These are phyloP conservation scores for Apiotrichum gamsii DNA, from an alignment of 1,284 basidiomycete species.

Conservation along the genomic window DNA sequence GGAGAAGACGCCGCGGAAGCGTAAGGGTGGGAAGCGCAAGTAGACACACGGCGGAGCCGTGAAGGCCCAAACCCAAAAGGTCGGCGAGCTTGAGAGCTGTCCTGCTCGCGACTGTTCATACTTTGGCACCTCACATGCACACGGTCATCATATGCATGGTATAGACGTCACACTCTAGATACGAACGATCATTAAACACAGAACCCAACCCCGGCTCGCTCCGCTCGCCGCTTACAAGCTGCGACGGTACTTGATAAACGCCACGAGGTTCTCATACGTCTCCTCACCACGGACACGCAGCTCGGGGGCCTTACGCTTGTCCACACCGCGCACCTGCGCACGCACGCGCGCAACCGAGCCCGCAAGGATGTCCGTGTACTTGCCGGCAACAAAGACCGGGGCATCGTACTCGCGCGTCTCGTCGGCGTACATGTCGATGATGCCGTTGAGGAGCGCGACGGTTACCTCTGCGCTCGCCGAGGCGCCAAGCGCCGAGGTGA, in stretches of 20 bases:
- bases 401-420: conserved; percentile 74
- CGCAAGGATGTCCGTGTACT: conserved; percentile 54
- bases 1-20: conserved; percentile 5
- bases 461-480: conserved; percentile 59
- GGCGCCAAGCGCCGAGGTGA: conserved; percentile 45
- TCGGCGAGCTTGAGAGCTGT: too few species aligned
- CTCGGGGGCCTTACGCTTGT: conserved; percentile 48
- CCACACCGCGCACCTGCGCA: conserved; percentile 56
- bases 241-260: conserved; percentile 80
- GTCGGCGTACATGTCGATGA: conserved; percentile 94
- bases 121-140: too few species aligned
- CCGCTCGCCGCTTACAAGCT: conserved; percentile 19
- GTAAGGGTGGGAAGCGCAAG: conserved; percentile 14
- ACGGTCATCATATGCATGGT: conserved; percentile 10
- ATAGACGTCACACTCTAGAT: not conserved
- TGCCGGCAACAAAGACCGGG: conserved; percentile 63
- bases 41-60: too few species aligned
- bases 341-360: conserved; percentile 56
- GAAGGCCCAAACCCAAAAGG: too few species aligned
- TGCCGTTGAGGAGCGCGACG: conserved; percentile 72
- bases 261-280: conserved; percentile 67
- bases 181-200: not conserved
- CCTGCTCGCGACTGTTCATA: too few species aligned
- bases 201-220: not conserved
- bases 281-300: conserved; percentile 50